phyloP scores from a whole-genome alignment of 352 stramenopile genomes.

The Peronospora farinosa region DNA sequence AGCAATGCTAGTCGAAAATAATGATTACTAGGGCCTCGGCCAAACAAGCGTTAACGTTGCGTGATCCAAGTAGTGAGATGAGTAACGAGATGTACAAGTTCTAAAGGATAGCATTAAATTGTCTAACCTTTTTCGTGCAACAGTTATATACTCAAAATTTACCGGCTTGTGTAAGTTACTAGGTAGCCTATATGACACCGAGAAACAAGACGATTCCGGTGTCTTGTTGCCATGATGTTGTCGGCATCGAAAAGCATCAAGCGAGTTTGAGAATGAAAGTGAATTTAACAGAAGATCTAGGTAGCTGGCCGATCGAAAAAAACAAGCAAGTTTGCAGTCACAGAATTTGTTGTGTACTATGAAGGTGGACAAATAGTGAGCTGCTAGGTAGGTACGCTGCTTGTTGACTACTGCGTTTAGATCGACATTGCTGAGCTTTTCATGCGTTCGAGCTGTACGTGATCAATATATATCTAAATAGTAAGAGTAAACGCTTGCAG shows the following conservation, averaged over 20 bases:
- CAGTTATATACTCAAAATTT: too few species aligned
- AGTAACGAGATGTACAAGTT: too few species aligned
- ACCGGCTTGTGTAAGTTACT: too few species aligned
- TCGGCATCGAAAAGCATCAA: neutral
- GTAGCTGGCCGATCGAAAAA: neutral
- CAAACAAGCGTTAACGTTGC: too few species aligned
- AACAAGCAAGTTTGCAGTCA: neutral
- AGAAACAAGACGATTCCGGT: too few species aligned
- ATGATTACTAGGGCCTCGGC: neutral
- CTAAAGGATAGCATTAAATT: too few species aligned
- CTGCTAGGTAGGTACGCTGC: neutral
- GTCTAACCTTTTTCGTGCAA: too few species aligned
- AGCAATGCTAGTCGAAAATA: neutral
- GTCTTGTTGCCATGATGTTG: constrained; percentile 1
- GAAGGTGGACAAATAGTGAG: neutral
- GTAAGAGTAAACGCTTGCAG: constrained; percentile 1
- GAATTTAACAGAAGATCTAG: neutral
- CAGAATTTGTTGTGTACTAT: neutral
- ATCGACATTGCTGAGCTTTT: constrained; percentile 1
- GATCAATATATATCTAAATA: neutral
- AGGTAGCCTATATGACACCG: too few species aligned
- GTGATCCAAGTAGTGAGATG: too few species aligned
- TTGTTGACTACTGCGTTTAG: neutral
- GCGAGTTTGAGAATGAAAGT: constrained; percentile 1
- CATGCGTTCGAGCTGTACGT: neutral